Base-by-base conservation (phyloP, 2,329 filamentous ascomycete genomes). In the Mycosphaerella arachidis region DNA sequence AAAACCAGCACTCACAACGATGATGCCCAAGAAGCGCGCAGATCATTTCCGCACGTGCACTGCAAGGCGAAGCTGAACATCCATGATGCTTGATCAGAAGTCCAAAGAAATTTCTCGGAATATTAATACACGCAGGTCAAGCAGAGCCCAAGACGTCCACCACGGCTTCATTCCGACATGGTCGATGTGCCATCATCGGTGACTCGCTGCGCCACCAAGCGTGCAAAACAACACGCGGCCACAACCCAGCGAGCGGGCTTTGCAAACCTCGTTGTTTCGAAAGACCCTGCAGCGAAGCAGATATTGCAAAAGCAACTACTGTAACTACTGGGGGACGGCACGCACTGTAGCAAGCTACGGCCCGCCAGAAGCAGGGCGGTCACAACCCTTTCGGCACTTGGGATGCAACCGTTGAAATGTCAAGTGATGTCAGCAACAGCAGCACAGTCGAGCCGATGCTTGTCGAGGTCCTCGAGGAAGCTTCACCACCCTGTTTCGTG, bases 31-130 rank as follows among this genome's bases (percentile, higher is more conserved):
- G 51, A 54, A 35, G 54, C 43, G 58, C 54, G 62, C 62, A 59
- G 59, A 66, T 66, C 62, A 66, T 62, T 64, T 51, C 59, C 62
- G 62, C 64, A 63, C 64, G 64, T 61, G 64, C 63, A 56, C 45
- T 55, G 37, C 31, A 53, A 50, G 59, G 57, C 40, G 52, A 48
- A 52, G 30, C 46, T 20, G 31, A 53, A 63, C 50, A 64, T 50
- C 62, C 64, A 58, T 63, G 64, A 63, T 60, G 58, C 64, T 61
- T 53, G 53, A 61, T 27, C 46, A 40, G 18, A 29, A 12, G 58
- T 51, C 52, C 64, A 60, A 61, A 58, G 62, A 64, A 60, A 61
- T 63, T 61, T 63, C 57, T 64, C 64, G 59, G 61, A 63, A 58
- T 64, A 58, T n/a, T n/a, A n/a, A n/a, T n/a, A n/a, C 57, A 54